These are phyloP conservation scores for Lasiosphaeriaceae sp. DNA, from an alignment of 495 filamentous ascomycete genomes.

Conservation along the genomic window DNA sequence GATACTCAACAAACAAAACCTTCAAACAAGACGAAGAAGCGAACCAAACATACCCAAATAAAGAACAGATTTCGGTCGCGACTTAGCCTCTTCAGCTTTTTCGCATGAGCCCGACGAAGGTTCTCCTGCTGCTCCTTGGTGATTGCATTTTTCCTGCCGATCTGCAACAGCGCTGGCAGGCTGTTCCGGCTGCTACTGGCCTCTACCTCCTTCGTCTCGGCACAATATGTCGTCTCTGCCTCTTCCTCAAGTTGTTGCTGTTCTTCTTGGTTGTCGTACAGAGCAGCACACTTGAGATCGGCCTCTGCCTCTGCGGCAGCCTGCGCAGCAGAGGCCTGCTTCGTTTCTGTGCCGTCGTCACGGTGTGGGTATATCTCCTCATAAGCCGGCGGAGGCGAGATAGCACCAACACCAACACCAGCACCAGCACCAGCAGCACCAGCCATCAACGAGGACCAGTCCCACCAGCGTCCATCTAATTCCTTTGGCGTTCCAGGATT, in stretches of 20 bases:
- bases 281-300: constrained; percentile 62
- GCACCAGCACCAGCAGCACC: background rate
- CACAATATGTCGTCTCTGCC: background rate
- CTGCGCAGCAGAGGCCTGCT: constrained; percentile 57
- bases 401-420: background rate
- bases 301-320: constrained; percentile 63
- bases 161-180: constrained; percentile 45
- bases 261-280: constrained; percentile 39
- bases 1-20: too few relatives aligned
- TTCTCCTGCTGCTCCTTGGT: constrained; percentile 74
- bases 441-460: constrained; percentile 49
- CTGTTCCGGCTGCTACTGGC: background rate
- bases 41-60: constrained; percentile 63
- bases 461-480: constrained; percentile 64
- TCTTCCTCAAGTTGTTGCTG: background rate
- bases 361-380: constrained; percentile 68
- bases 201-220: background rate
- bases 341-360: constrained; percentile 39
- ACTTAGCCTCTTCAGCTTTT: constrained; percentile 68
- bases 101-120: constrained; percentile 64
- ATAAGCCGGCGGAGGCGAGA: constrained; percentile 66
- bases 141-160: constrained; percentile 48
- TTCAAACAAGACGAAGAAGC: background rate
- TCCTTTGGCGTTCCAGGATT: constrained; percentile 35
- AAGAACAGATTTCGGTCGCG: constrained; percentile 79